phyloP scores from a whole-genome alignment of 306 rosid species.

The Fragaria vesca region DNA sequence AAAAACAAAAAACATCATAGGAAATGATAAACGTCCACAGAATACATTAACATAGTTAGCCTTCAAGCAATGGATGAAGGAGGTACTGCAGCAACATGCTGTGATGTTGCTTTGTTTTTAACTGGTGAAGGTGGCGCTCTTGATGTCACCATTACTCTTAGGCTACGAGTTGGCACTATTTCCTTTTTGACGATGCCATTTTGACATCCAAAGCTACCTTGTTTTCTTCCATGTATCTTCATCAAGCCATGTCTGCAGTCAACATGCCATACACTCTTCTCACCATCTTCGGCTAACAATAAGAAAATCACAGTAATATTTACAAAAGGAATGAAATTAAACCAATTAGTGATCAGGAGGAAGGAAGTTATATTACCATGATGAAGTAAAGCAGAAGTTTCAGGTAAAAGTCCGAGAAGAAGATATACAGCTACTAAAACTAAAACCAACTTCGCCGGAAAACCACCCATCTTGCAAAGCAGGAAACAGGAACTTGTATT shows the following conservation, averaged over 20 bases:
- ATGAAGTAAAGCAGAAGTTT: constrained; percentile 5
- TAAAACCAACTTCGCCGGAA: constrained; percentile 12
- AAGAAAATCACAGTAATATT: background rate
- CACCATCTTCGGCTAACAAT: background rate
- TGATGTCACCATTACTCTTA: background rate
- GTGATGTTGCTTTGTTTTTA: constrained; percentile 9
- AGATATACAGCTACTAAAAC: background rate
- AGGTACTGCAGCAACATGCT: background rate
- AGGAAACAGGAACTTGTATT: background rate
- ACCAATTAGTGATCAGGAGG: background rate
- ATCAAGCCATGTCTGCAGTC: constrained; percentile 1
- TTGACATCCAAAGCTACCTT: background rate
- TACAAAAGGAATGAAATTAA: background rate
- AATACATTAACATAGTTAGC: background rate
- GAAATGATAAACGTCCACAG: background rate
- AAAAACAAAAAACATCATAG: background rate
- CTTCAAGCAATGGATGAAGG: constrained; percentile 7
- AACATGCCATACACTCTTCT: constrained; percentile 6
- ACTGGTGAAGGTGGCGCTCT: constrained; percentile 24
- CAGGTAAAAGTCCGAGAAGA: constrained; percentile 9
- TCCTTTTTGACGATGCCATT: background rate
- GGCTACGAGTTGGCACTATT: constrained; percentile 8
- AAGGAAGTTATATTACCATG: background rate
- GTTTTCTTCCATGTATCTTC: constrained; percentile 7
- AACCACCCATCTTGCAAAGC: constrained; percentile 4